phyloP scores from a whole-genome alignment of 306 rosid species.

The Quercus variabilis region DNA sequence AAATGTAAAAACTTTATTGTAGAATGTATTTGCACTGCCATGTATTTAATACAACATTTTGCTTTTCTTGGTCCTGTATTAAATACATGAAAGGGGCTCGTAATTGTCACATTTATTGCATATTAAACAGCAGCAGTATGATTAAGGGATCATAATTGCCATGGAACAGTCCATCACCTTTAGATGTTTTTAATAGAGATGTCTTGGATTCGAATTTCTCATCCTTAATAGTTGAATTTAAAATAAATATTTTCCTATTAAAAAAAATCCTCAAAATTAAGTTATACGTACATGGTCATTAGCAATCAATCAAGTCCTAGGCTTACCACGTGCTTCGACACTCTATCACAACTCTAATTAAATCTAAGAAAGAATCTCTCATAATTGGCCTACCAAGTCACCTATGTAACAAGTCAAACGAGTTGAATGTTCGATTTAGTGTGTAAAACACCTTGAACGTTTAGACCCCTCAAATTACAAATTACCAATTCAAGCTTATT shows the following conservation, averaged over 20 bases:
- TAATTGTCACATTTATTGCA: background rate
- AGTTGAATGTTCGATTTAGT: too few species aligned
- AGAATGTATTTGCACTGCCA: background rate
- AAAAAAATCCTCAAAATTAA: background rate
- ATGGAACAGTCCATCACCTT: too few species aligned
- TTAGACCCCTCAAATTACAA: too few species aligned
- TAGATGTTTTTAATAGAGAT: too few species aligned
- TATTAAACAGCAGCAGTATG: background rate
- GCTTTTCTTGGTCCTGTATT: background rate
- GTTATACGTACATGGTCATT: slow-evolving; percentile 1
- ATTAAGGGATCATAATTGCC: slow-evolving; percentile 6
- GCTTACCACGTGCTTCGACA: slow-evolving; percentile 35
- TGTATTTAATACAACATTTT: slow-evolving; percentile 4
- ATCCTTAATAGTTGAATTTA: too few species aligned
- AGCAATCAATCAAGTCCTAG: slow-evolving; percentile 27
- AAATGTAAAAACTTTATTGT: slow-evolving; percentile 9
- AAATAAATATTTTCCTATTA: too few species aligned
- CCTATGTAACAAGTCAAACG: too few species aligned
- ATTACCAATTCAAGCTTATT: too few species aligned
- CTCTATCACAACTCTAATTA: slow-evolving; percentile 35
- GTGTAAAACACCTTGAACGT: too few species aligned
- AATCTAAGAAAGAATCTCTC: background rate
- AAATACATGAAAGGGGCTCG: background rate
- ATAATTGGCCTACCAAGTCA: too few species aligned
- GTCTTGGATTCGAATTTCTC: too few species aligned